Base-by-base conservation (phyloP, 768 basidiomycete genomes). In the Exsudoporus frostii region DNA sequence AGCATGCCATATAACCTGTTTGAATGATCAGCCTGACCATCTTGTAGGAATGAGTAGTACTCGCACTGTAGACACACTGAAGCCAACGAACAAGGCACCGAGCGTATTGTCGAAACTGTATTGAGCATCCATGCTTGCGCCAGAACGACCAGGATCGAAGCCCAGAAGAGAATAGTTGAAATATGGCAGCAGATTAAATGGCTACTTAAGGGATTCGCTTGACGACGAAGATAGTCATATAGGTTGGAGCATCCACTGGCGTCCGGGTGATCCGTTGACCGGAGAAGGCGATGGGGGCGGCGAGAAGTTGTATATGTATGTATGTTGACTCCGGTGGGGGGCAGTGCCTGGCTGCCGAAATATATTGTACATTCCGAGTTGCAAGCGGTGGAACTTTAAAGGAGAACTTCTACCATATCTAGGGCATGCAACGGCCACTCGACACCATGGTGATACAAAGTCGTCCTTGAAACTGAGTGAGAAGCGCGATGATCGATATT, bases 31-130 rank as follows among this genome's bases (percentile, higher is more conserved):
- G 54, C 11, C 2, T 7, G 7, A 25, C 5, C 14, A 34, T 36
- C 17, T 22, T 19, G 34, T 25, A 30, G 19, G 42, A 9, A 37
- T 24, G 29, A 19, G 3, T 1, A 20, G 15, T 33, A 56, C 73
- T 58, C 43, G 63, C 75, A 65, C 44, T 37, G 66, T 60, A n/a
- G 85, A 78, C 37, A 75, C 66, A 1, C 78, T 75, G 55, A 83
- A 84, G 30, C 85, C 85, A 42, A 84, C 62, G 56, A 85, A 77
- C 40, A 79, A 67, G 17, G 84, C 83, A 33, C 85, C 85, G 15
- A 86, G 74, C 1, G 85, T 85, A 59, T 72, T 76, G 63, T 73
- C 65, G 48, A 79, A 59, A 37, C 40, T 64, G 14, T 58, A 41
- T 45, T 44, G 10, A 25, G 34, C 1, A n/a, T 11, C 7, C 69